Base-by-base conservation (phyloP, 257 asterid genomes). In the Haberlea rhodopensis region DNA sequence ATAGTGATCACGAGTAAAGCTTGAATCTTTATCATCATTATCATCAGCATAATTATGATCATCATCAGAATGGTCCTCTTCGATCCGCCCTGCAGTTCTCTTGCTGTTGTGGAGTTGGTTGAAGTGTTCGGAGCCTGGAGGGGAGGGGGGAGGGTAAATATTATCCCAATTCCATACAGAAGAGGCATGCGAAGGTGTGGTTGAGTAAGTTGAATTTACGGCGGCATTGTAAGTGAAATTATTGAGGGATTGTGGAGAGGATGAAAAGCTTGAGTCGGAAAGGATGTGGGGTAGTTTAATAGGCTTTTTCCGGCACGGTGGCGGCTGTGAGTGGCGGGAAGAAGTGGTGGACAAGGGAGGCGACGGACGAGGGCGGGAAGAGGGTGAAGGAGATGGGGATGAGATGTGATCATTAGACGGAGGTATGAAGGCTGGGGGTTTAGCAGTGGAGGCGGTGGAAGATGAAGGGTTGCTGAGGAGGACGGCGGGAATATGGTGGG, bases 131-230 rank as follows among this genome's bases (percentile, higher is more conserved):
- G 97, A 90, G 28, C 57, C 78, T 0, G 99, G 99, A 21, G 99
- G 99, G 8, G 99, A 86, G 0, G 99, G 97, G 8, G 99, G 97
- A 8, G 99, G 96, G 63, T 84, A 79, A 71, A 94, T 87, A 62
- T 84, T 84, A 53, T 94, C 99, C 99, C 99, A 94, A 67, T 94
- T 89, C 99, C 99, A 94, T 0, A 86, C 91, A 3, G 97, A 87
- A 15, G 97, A 94, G 19, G 94, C 60, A 48, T 94, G 99, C 1
- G 99, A 94, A 23, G 97, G 95, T 23, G 97, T 94, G 54, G 66
- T 66, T 1, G 99, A 80, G 72, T 80, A 90, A 22, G 90, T 89
- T 4, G 97, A 81, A 60, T 83, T 66, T 0, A 89, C 87, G 54
- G 83, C 77, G 0, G 95, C 90, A 1, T 79, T 65, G 77, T 81